Evolutionary conservation across 164 flowering plant genomes (phyloP).

Genomic region (Malania oleifera): DNA sequence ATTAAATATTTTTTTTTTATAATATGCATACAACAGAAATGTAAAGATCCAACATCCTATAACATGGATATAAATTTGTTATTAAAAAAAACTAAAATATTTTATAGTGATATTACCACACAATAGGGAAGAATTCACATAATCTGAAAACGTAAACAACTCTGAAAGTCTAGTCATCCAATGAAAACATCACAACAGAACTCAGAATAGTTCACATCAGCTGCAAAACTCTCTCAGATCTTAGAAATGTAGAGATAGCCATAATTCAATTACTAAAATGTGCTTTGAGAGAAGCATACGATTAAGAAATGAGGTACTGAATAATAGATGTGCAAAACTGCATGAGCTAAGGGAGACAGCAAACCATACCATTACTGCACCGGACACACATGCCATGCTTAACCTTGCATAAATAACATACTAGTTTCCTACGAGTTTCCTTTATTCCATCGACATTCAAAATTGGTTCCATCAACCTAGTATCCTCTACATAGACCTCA

Average conservation of each 20-base stretch:
- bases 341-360: slow-evolving; percentile 20
- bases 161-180: too few species aligned
- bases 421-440: slow-evolving; percentile 55
- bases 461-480: slow-evolving; percentile 71
- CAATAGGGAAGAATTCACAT: too few species aligned
- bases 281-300: slow-evolving; percentile 7
- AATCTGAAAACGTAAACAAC: too few species aligned
- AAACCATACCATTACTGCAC: slow-evolving; percentile 90
- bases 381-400: slow-evolving; percentile 85
- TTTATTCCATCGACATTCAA: slow-evolving; percentile 61
- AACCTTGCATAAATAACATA: slow-evolving; percentile 80
- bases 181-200: slow-evolving; percentile 1
- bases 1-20: too few species aligned
- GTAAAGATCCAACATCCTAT: too few species aligned
- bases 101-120: too few species aligned
- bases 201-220: background rate
- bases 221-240: background rate
- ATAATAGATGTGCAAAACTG: slow-evolving; percentile 9
- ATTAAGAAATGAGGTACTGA: background rate
- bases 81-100: too few species aligned
- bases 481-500: slow-evolving; percentile 70
- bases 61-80: too few species aligned
- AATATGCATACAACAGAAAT: too few species aligned
- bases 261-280: background rate
- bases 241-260: background rate